Conservation (phyloP, 108 stramenopile species). For the Stephanodiscus minutulus region DNA sequence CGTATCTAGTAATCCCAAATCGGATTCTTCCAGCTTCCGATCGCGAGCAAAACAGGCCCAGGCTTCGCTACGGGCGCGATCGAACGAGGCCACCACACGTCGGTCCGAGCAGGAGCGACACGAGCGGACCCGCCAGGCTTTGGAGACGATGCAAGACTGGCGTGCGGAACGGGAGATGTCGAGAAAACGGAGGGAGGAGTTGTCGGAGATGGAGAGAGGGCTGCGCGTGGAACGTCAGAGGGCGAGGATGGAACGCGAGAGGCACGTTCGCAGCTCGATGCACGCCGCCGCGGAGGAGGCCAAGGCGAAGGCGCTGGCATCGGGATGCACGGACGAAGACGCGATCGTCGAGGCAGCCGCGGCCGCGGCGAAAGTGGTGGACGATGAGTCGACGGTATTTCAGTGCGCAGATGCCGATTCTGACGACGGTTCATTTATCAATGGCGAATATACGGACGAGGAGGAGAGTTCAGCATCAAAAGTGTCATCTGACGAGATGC, state of each 20-base stretch:
- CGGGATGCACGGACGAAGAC: slow-evolving; percentile 32
- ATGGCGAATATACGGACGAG: slow-evolving; percentile 9
- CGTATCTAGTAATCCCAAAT: slow-evolving; percentile 29
- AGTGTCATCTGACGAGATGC: neutral
- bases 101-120: slow-evolving; percentile 13
- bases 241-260: slow-evolving; percentile 23
- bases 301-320: slow-evolving; percentile 32
- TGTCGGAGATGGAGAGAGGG: slow-evolving; percentile 25
- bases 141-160: slow-evolving; percentile 40
- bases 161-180: slow-evolving; percentile 27
- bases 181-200: slow-evolving; percentile 18
- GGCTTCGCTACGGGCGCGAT: slow-evolving; percentile 30
- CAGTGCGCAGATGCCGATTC: slow-evolving; percentile 11
- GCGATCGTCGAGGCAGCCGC: slow-evolving; percentile 42
- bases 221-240: slow-evolving; percentile 6
- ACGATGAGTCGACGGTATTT: slow-evolving; percentile 32
- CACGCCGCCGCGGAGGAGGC: slow-evolving; percentile 42
- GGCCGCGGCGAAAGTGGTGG: slow-evolving; percentile 36
- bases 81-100: slow-evolving; percentile 10
- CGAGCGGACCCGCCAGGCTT: slow-evolving; percentile 25
- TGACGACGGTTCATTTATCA: slow-evolving; percentile 17
- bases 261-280: slow-evolving; percentile 22
- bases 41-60: slow-evolving; percentile 34
- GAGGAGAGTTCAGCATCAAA: neutral
- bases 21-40: slow-evolving; percentile 33